Evolutionary conservation across 192 early-diverging fungal species (phyloP), one percentile per base, ranked within the genome.

Genomic region (Thamnidium elegans): DNA sequence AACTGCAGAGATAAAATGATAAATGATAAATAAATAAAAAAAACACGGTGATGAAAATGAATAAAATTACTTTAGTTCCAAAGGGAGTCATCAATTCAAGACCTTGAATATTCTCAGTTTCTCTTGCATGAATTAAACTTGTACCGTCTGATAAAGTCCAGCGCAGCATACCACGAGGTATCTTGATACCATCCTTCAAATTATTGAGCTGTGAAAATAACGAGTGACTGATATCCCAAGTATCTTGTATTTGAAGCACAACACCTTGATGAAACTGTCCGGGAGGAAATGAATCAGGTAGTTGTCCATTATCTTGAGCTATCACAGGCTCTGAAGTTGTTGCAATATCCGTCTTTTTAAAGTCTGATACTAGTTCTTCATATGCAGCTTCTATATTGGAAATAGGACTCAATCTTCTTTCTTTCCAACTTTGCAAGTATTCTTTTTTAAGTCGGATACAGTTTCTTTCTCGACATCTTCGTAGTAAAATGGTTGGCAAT

Each of bases 201-300:
- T 48, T 14, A 13, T 48, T 48, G 8, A 48, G 46, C 15, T 14
- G 17, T 0, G 46, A 48, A 4, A 48, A 19, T 48, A 19, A 4
- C 4, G 46, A 48, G 17, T 48, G 46, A 48, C 46, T 48, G 46
- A 48, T 48, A 19, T 48, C 15, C 46, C 13, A 17, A 14, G 46
- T 48, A 48, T 48, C 46, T 19, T 48, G 46, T 48, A 48, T 48
- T 48, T 48, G 46, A 48, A 48, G 46, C 17, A 48, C 46, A 48
- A 48, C 46, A 4, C 46, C 46, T 48, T 14, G 17, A 14, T 48
- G 14, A 15, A 17, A 48, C 17, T 48, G 15, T 4, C 14, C 46
- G 1, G 46, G 46, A 17, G 46, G 46, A 19, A 48, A 48, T 1
- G 46, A 48, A 17, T 17, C 46, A 5, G 46, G 46, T 15, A 17